Base-by-base conservation (phyloP, 1,139 yeast species). In the Debaryomyces udenii region DNA sequence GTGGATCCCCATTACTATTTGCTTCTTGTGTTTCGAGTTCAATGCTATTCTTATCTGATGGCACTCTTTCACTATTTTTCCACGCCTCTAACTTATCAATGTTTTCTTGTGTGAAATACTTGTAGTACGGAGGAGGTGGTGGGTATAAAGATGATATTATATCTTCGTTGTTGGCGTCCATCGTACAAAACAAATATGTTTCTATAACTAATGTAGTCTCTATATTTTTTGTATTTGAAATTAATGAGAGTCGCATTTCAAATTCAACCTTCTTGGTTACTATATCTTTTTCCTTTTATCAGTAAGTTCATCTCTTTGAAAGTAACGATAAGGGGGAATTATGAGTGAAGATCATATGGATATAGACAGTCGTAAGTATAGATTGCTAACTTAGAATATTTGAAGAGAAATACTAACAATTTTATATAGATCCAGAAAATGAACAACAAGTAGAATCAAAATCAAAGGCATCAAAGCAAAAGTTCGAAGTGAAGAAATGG, bases 71-170 rank as follows among this genome's bases (percentile, higher is more conserved):
- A 15, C 35, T 39, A 24, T 46, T 41, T 30, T 55, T 47, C 63
- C 66, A 59, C 24, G 46, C 50, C 11, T 54, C 54, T 13, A 70
- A 54, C 50, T 66, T 68, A 22, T 57, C 67, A 10, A 78, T 45
- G 51, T 86, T 86, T 42, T 80, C 86, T 4, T 64, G 57, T 0
- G 94, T 86, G 63, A 86, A 88, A 54, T 72, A 77, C 59, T 80
- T 78, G 54, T 79, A 79, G 59, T 77, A 86, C 16, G 84, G 81
- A 7, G 96, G 96, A 3, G 96, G 96, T 2, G 93, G 91, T 1
- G 96, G 96, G 51, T 83, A 89, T 40, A 88, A 74, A 9, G 94
- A 80, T 20, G 93, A 68, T 45, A 77, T 76, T 42, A 72, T 58
- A 43, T 74, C 77, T 38, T 67, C 75, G 1, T 38, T 35, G 27